phyloP scores from a whole-genome alignment of 2,329 filamentous ascomycete species.

The Purpureocillium takamizusanense region DNA sequence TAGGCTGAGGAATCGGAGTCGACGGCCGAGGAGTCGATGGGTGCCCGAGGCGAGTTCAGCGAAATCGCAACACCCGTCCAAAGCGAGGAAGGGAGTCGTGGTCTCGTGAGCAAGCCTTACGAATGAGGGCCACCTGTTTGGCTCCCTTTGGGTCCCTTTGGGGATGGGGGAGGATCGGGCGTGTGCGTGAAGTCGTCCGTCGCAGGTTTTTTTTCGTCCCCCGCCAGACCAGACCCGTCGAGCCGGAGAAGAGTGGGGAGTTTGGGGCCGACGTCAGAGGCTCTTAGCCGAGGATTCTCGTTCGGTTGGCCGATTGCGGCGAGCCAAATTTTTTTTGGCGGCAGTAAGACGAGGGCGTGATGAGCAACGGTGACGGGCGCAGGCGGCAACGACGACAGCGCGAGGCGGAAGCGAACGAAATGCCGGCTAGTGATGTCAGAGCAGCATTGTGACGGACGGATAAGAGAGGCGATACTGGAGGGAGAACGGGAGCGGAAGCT shows the following conservation, averaged over 20 bases:
- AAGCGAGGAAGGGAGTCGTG: background rate
- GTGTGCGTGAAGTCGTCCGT: background rate
- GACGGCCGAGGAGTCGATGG: background rate
- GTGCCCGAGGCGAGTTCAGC: background rate
- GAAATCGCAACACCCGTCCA: background rate
- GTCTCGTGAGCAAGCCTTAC: slow-evolving; percentile 2
- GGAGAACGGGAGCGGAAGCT: background rate
- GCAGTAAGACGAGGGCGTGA: too few species aligned
- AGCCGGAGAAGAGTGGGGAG: slow-evolving; percentile 4
- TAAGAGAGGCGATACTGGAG: background rate
- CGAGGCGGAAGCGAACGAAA: background rate
- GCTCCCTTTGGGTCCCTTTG: slow-evolving; percentile 3
- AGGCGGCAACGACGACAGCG: background rate
- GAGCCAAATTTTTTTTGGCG: too few species aligned
- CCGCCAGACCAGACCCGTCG: slow-evolving; percentile 5
- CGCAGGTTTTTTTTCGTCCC: slow-evolving; percentile 7
- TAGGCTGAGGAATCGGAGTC: background rate
- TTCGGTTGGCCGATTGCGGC: slow-evolving; percentile 5
- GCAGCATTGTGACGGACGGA: background rate
- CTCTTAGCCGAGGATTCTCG: slow-evolving; percentile 4
- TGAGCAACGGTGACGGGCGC: background rate
- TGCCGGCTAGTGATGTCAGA: background rate
- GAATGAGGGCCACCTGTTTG: slow-evolving; percentile 1
- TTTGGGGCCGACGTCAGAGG: slow-evolving; percentile 7
- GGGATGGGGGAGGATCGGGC: too few species aligned